Conservation (phyloP, 768 basidiomycete species). For the Strobilomyces dryophilus region DNA sequence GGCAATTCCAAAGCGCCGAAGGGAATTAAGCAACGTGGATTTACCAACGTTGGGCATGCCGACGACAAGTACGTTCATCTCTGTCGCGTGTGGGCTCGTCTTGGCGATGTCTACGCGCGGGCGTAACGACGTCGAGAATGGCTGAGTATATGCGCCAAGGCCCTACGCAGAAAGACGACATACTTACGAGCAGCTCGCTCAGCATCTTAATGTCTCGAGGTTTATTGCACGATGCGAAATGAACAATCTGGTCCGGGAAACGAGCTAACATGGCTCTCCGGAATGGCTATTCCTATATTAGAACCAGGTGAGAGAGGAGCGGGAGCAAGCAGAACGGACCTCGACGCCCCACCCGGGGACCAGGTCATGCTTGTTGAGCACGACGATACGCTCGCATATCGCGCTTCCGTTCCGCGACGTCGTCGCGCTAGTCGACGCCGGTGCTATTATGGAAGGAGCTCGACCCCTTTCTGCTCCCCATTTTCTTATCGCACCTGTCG, state of each 20-base stretch:
- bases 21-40: conserved; percentile 87
- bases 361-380: conserved; percentile 91
- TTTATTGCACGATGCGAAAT: conserved; percentile 72
- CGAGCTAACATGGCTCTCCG: conserved; percentile 63
- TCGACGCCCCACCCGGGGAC: conserved; percentile 86
- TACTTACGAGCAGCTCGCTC: conserved; percentile 70
- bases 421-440: conserved; percentile 27
- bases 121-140: neutral
- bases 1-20: conserved; percentile 80
- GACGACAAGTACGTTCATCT: conserved; percentile 86
- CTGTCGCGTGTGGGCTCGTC: conserved; percentile 62
- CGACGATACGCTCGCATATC: conserved; percentile 80
- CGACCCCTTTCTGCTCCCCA: conserved; percentile 69
- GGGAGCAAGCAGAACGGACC: conserved; percentile 39
- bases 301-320: neutral
- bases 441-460: conserved; percentile 39
- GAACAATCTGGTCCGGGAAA: conserved; percentile 63
- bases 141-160: neutral
- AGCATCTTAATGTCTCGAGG: conserved; percentile 60
- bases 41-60: conserved; percentile 99
- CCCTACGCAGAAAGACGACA: conserved; percentile 32
- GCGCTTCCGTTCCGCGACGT: conserved; percentile 24
- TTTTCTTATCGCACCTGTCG: conserved; percentile 56
- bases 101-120: conserved; percentile 59
- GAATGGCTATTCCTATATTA: conserved; percentile 54